A percentile compares a stretch with the other conserved stretches of the same genome.
phyloP scores from a whole-genome alignment of 805 yeast genomes.

The Metschnikowia corniflorae region DNA sequence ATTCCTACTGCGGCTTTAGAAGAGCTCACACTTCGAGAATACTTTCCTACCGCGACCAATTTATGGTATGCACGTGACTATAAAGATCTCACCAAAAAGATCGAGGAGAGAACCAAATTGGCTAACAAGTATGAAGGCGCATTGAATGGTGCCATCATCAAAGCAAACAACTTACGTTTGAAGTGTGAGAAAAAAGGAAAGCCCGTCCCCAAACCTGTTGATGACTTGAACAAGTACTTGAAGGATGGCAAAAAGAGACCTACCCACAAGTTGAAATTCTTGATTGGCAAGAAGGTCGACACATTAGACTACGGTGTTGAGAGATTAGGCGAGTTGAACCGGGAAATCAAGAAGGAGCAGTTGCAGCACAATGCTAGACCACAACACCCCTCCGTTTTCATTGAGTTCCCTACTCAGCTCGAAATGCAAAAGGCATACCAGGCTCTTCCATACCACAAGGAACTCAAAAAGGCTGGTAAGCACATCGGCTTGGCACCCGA shows the following conservation, averaged over 20 bases:
- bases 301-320: constrained; percentile 73
- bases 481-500: constrained; percentile 69
- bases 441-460: constrained; percentile 57
- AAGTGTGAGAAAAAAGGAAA: constrained; percentile 58
- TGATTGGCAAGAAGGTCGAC: constrained; percentile 80
- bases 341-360: constrained; percentile 60
- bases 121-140: constrained; percentile 61
- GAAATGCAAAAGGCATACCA: constrained; percentile 90
- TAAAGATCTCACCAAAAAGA: constrained; percentile 50
- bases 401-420: constrained; percentile 78
- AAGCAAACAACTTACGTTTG: constrained; percentile 53
- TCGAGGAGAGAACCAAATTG: constrained; percentile 62
- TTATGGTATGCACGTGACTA: constrained; percentile 65
- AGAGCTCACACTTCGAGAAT: constrained; percentile 49
- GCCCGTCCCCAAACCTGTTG: constrained; percentile 52
- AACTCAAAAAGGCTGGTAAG: constrained; percentile 46
- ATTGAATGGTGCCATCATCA: constrained; percentile 55
- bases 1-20: constrained; percentile 47
- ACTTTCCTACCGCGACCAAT: constrained; percentile 60
- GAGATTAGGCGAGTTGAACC: constrained; percentile 64
- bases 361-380: constrained; percentile 46
- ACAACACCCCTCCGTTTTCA: constrained; percentile 65
- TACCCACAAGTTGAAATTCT: constrained; percentile 65
- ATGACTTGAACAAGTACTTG: constrained; percentile 60
- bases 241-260: constrained; percentile 73